Evolutionary conservation across 2,329 filamentous ascomycete species (phyloP).

Genomic region (Colletotrichum lindemuthianum): DNA sequence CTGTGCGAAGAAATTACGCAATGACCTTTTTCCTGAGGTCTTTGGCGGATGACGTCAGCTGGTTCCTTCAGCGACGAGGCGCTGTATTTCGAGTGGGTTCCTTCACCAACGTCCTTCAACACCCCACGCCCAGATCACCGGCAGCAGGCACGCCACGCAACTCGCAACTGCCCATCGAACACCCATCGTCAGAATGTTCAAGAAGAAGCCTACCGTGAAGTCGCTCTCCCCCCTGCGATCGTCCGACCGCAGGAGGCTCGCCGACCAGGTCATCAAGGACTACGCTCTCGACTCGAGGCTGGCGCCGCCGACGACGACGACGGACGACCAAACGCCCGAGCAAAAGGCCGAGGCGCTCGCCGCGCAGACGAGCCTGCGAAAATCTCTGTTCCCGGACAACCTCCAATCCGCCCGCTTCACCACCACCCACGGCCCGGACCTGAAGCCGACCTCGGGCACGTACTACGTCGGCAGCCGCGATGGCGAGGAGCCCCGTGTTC

Average conservation of each 20-base stretch:
- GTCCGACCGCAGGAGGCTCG: conserved; percentile 8
- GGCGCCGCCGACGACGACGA: not conserved
- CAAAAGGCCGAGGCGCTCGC: conserved; percentile 8
- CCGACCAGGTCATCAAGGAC: conserved; percentile 14
- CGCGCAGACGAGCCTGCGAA: conserved; percentile 3
- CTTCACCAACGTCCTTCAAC: too few relatives aligned
- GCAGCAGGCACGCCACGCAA: too few relatives aligned
- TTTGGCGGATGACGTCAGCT: too few relatives aligned
- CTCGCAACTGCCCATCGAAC: too few relatives aligned
- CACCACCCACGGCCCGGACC: conserved; percentile 12
- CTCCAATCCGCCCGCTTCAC: conserved; percentile 21
- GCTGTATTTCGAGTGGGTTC: too few relatives aligned
- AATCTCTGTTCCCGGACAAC: conserved; percentile 23
- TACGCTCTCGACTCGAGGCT: conserved; percentile 13
- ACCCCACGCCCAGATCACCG: too few relatives aligned
- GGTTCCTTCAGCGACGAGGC: too few relatives aligned
- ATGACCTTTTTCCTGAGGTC: too few relatives aligned
- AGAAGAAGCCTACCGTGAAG: conserved; percentile 5
- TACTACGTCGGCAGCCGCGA: conserved; percentile 14
- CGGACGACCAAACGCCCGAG: conserved; percentile 9
- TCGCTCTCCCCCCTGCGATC: conserved; percentile 6
- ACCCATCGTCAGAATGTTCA: conserved; percentile 4
- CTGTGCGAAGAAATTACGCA: too few relatives aligned
- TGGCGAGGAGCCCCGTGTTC: conserved; percentile 14
- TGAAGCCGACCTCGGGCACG: conserved; percentile 15